Evolutionary conservation across 1,284 basidiomycete species (phyloP).

Genomic region (Melampsora allii-populina): DNA sequence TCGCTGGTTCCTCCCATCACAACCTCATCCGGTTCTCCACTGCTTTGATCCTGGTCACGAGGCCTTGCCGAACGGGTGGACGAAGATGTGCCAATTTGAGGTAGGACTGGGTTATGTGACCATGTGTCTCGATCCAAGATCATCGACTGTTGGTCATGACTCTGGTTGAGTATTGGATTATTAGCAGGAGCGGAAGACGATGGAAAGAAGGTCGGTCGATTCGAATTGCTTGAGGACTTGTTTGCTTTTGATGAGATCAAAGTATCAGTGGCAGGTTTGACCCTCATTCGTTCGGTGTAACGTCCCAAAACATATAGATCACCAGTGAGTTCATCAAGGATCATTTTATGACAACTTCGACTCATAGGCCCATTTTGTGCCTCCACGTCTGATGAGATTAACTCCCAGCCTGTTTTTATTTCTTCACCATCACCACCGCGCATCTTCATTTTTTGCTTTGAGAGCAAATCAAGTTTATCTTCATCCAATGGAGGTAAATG

Average conservation of each 20-base stretch:
- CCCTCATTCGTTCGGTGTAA: conserved; percentile 47
- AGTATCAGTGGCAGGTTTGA: not conserved
- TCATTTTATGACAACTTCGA: conserved; percentile 77
- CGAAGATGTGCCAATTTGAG: not conserved
- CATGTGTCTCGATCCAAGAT: not conserved
- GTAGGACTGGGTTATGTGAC: not conserved
- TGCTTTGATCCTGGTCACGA: not conserved
- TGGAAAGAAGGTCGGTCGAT: not conserved
- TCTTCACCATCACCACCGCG: not conserved
- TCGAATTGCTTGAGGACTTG: not conserved
- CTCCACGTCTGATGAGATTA: conserved; percentile 62
- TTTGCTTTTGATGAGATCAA: conserved; percentile 1
- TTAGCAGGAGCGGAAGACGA: not conserved
- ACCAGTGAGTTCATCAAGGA: conserved; percentile 67
- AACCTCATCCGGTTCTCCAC: not conserved
- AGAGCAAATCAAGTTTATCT: not conserved
- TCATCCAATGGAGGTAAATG: conserved; percentile 22
- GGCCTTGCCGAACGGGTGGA: not conserved
- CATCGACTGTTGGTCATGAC: not conserved
- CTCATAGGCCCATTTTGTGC: conserved; percentile 64
- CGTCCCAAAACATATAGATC: conserved; percentile 63
- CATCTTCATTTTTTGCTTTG: conserved; percentile 7
- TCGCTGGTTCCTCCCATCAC: conserved; percentile 3
- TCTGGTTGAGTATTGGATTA: not conserved
- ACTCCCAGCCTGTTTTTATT: conserved; percentile 59